Evolutionary conservation across 2,329 filamentous ascomycete species (phyloP).

Genomic region (Aspergillus terreus): DNA sequence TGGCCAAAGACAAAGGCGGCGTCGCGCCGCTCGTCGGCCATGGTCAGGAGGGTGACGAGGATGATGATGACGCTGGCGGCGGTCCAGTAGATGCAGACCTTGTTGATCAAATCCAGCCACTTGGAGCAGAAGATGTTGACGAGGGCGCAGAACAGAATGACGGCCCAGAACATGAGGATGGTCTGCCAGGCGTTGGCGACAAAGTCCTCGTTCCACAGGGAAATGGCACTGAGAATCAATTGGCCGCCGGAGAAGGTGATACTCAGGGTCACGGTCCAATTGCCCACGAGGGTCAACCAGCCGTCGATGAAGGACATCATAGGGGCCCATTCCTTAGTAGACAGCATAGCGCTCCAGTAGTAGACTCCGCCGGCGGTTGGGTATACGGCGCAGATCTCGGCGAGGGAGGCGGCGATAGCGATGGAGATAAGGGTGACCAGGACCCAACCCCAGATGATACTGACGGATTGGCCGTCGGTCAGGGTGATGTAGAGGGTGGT

Average conservation of each 20-base stretch:
- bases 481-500: conserved; percentile 68
- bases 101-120: conserved; percentile 66
- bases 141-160: conserved; percentile 61
- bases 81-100: conserved; percentile 71
- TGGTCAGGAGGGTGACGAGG: conserved; percentile 57
- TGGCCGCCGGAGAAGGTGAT: conserved; percentile 73
- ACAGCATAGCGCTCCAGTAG: conserved; percentile 68
- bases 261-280: conserved; percentile 64
- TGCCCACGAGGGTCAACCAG: conserved; percentile 69
- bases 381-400: conserved; percentile 67
- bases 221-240: conserved; percentile 63
- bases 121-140: conserved; percentile 63
- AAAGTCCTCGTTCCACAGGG: conserved; percentile 67
- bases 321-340: conserved; percentile 61
- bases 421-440: conserved; percentile 61
- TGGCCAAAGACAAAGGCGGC: conserved; percentile 65
- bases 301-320: conserved; percentile 67
- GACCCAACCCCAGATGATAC: conserved; percentile 68
- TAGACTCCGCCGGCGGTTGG: conserved; percentile 68
- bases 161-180: conserved; percentile 67
- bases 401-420: conserved; percentile 62
- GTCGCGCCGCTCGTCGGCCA: conserved; percentile 56
- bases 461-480: conserved; percentile 65
- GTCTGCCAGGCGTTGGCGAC: conserved; percentile 67
- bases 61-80: conserved; percentile 64